A percentile compares a stretch with the other conserved stretches of the same genome.
Conservation (phyloP, 768 basidiomycete species). For the Phylloporus arenicola region DNA sequence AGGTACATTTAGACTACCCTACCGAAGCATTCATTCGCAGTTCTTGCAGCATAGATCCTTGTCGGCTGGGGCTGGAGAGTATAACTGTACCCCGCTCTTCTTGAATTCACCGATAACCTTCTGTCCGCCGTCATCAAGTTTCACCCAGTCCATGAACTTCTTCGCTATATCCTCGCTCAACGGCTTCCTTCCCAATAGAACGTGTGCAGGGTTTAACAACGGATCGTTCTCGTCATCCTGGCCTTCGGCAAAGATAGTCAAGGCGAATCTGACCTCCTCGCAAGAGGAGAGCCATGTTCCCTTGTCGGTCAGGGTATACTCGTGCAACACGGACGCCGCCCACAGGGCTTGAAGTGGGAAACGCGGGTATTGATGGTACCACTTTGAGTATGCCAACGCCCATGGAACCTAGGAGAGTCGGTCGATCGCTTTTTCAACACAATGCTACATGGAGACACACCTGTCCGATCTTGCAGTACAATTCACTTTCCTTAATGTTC, state of each 20-base stretch:
- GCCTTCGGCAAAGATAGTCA: slow-evolving; percentile 41
- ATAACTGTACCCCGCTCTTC: slow-evolving; percentile 31
- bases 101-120: slow-evolving; percentile 37
- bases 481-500: slow-evolving; percentile 49
- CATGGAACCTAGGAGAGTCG: slow-evolving; percentile 42
- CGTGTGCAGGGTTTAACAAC: slow-evolving; percentile 46
- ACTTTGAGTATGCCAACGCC: slow-evolving; percentile 46
- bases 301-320: slow-evolving; percentile 51
- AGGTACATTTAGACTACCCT: neutral
- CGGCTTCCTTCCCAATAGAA: slow-evolving; percentile 32
- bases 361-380: slow-evolving; percentile 55
- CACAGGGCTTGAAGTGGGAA: slow-evolving; percentile 47
- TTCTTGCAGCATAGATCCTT: neutral
- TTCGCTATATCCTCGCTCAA: slow-evolving; percentile 28
- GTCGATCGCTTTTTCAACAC: neutral
- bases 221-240: slow-evolving; percentile 35
- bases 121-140: slow-evolving; percentile 38
- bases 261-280: slow-evolving; percentile 21
- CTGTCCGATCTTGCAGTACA: slow-evolving; percentile 49
- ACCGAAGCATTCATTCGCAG: neutral
- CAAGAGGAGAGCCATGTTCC: slow-evolving; percentile 46
- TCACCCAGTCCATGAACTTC: slow-evolving; percentile 44
- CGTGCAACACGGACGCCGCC: slow-evolving; percentile 42
- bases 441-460: slow-evolving; percentile 16
- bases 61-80: slow-evolving; percentile 27